These are phyloP conservation scores for Trichoderma citrinoviride DNA, from an alignment of 2,329 filamentous ascomycete species.

Conservation along the genomic window DNA sequence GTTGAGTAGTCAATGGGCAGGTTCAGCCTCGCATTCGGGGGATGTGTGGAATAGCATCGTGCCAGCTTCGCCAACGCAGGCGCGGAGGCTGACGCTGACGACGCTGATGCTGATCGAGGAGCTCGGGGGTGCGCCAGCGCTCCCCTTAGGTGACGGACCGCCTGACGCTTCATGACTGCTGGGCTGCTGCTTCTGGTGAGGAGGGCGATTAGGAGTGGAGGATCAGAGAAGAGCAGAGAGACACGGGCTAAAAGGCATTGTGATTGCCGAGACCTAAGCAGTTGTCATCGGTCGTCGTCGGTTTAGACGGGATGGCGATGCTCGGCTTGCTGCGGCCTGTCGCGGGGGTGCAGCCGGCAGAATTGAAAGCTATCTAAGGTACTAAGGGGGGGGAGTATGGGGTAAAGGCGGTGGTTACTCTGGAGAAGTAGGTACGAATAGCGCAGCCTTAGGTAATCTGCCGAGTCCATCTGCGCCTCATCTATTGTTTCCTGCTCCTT, in stretches of 20 bases:
- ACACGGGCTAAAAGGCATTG: constrained; percentile 16
- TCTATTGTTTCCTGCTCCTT: background rate
- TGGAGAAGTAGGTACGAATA: background rate
- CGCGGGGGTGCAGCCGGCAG: constrained; percentile 29
- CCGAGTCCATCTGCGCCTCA: no score
- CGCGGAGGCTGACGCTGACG: constrained; percentile 26
- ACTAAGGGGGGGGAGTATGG: background rate
- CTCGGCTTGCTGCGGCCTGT: constrained; percentile 42
- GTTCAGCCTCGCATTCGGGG: constrained; percentile 68
- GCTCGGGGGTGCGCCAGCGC: constrained; percentile 28
- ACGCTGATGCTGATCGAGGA: constrained; percentile 23
- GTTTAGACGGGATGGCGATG: constrained; percentile 26
- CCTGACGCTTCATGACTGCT: constrained; percentile 35
- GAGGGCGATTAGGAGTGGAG: background rate
- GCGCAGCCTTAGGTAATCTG: constrained; percentile 3
- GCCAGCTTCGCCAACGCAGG: constrained; percentile 25
- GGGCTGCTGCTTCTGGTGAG: background rate
- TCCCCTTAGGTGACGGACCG: constrained; percentile 33
- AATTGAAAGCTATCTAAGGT: background rate
- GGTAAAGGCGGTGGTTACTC: background rate
- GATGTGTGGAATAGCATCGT: constrained; percentile 53
- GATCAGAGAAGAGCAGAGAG: constrained; percentile 21
- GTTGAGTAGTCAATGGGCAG: constrained; percentile 82
- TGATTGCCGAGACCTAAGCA: constrained; percentile 6
- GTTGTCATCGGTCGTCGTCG: constrained; percentile 23